phyloP scores from a whole-genome alignment of 495 filamentous ascomycete genomes.

The Zalerion maritima region DNA sequence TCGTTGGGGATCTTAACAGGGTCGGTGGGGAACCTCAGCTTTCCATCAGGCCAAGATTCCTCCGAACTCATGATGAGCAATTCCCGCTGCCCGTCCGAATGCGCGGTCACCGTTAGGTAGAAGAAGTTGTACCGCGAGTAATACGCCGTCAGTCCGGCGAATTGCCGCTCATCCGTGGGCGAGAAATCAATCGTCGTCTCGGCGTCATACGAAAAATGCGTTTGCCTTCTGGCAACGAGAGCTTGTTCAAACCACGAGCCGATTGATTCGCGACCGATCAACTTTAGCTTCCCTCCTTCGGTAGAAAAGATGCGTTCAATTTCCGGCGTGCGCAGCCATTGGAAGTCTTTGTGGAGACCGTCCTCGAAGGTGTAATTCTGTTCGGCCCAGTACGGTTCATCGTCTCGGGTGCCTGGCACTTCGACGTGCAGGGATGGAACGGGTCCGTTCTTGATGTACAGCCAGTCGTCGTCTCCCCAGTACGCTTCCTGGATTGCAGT shows the following conservation, averaged over 20 bases:
- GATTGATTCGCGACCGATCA: slow-evolving; percentile 34
- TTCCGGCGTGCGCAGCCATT: slow-evolving; percentile 42
- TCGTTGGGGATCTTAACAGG: slow-evolving; percentile 30
- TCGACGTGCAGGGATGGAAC: slow-evolving; percentile 38
- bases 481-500: slow-evolving; percentile 38
- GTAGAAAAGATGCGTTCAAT: slow-evolving; percentile 35
- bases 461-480: slow-evolving; percentile 40
- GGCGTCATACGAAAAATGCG: slow-evolving; percentile 41
- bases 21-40: slow-evolving; percentile 18
- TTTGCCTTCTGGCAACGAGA: slow-evolving; percentile 36
- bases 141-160: slow-evolving; percentile 40
- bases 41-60: slow-evolving; percentile 32
- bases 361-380: slow-evolving; percentile 32
- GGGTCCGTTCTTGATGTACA: slow-evolving; percentile 40
- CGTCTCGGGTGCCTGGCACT: slow-evolving; percentile 31
- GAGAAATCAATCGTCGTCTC: slow-evolving; percentile 38
- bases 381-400: slow-evolving; percentile 36
- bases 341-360: slow-evolving; percentile 35
- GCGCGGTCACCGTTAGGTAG: slow-evolving; percentile 39
- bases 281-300: slow-evolving; percentile 20
- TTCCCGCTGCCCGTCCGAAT: slow-evolving; percentile 37
- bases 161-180: slow-evolving; percentile 38
- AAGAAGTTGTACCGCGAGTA: slow-evolving; percentile 46
- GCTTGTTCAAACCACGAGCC: slow-evolving; percentile 44
- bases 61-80: slow-evolving; percentile 36